Conservation (phyloP, 2,329 filamentous ascomycete genomes). For the Chrysoporthe puriensis region DNA sequence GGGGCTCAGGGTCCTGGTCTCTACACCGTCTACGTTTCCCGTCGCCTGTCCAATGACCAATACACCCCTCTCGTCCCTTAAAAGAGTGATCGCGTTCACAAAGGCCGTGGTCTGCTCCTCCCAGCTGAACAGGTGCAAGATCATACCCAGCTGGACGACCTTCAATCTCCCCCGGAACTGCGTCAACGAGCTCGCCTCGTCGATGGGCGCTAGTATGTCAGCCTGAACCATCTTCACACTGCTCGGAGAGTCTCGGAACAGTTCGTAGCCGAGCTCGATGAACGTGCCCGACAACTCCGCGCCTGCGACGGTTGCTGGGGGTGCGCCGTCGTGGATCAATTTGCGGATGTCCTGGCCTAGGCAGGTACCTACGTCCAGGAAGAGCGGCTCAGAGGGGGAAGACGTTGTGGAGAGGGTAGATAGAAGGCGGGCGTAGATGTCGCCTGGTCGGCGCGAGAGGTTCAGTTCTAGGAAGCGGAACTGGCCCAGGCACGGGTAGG, state of each 20-base stretch:
- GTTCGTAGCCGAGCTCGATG: slow-evolving; percentile 45
- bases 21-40: slow-evolving; percentile 30
- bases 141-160: slow-evolving; percentile 41
- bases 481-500: slow-evolving; percentile 48
- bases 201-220: slow-evolving; percentile 42
- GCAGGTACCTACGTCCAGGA: slow-evolving; percentile 48
- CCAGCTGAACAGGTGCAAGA: slow-evolving; percentile 47
- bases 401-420: slow-evolving; percentile 27
- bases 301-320: slow-evolving; percentile 36
- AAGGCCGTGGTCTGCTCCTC: slow-evolving; percentile 38
- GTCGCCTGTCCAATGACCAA: slow-evolving; percentile 38
- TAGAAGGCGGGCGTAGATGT: slow-evolving; percentile 37
- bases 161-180: slow-evolving; percentile 37
- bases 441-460: slow-evolving; percentile 36
- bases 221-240: slow-evolving; percentile 33
- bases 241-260: slow-evolving; percentile 41
- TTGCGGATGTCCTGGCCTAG: slow-evolving; percentile 49
- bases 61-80: slow-evolving; percentile 36
- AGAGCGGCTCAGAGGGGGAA: slow-evolving; percentile 33
- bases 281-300: slow-evolving; percentile 42
- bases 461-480: slow-evolving; percentile 48
- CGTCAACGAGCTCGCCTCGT: slow-evolving; percentile 32
- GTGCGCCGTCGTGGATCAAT: slow-evolving; percentile 42
- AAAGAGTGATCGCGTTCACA: slow-evolving; percentile 35
- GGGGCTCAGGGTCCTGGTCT: slow-evolving; percentile 12